phyloP scores from a whole-genome alignment of 2,329 filamentous ascomycete species.

The Tolypocladium endophyticum region DNA sequence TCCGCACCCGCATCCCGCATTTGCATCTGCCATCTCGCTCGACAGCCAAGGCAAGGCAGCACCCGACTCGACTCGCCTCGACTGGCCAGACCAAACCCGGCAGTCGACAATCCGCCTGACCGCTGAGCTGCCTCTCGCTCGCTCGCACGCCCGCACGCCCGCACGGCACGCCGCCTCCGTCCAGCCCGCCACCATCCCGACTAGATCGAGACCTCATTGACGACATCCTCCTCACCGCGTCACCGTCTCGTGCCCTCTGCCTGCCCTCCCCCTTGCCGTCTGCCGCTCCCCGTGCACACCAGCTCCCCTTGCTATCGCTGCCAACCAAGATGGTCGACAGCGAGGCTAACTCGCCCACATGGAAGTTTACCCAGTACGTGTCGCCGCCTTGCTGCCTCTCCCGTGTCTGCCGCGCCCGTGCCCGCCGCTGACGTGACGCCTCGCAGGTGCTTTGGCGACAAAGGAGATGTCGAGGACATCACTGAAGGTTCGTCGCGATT shows the following conservation, averaged over 20 bases:
- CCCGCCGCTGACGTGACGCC: constrained; percentile 13
- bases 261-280: not conserved
- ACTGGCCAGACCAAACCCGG: not conserved
- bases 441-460: constrained; percentile 93
- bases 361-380: constrained; percentile 98
- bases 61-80: constrained; percentile 6
- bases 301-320: constrained; percentile 18
- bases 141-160: not conserved
- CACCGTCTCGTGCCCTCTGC: constrained; percentile 1
- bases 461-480: constrained; percentile 98
- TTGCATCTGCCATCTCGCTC: constrained; percentile 3
- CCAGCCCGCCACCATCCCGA: not conserved
- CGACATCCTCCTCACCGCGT: not conserved
- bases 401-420: not conserved
- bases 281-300: constrained; percentile 8
- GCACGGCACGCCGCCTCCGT: not conserved
- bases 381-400: not conserved
- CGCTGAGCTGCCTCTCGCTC: not conserved
- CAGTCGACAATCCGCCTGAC: not conserved
- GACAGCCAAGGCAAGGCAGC: constrained; percentile 1
- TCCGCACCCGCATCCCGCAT: constrained; percentile 1
- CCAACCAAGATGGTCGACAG: constrained; percentile 82
- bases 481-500: constrained; percentile 63
- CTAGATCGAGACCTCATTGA: not conserved
- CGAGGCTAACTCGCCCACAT: constrained; percentile 88